Conservation (phyloP, 169 alveolate genomes). For the Cryptosporidium tyzzeri region DNA sequence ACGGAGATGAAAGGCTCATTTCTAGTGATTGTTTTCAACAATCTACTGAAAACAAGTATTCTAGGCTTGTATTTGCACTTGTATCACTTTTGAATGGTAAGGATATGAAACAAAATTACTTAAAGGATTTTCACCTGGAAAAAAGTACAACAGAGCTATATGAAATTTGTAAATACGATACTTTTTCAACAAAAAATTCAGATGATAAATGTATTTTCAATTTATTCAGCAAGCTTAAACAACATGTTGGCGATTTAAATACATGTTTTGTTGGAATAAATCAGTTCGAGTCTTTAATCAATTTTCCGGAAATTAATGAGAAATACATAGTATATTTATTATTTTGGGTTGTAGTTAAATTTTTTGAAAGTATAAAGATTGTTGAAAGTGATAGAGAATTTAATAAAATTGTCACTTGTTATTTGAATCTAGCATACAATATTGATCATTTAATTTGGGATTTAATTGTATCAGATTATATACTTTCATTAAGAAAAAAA, state of each 20-base stretch:
- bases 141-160: background rate
- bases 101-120: background rate
- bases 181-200: background rate
- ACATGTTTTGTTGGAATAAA: background rate
- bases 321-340: background rate
- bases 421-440: slow-evolving; percentile 39
- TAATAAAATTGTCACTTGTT: background rate
- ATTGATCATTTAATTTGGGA: slow-evolving; percentile 62
- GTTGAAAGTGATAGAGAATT: background rate
- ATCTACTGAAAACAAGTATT: slow-evolving; percentile 21
- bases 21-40: slow-evolving; percentile 1
- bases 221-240: background rate
- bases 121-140: slow-evolving; percentile 34
- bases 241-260: background rate
- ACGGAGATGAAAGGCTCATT: background rate
- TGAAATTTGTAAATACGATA: background rate
- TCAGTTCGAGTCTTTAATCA: background rate
- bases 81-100: background rate
- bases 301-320: background rate
- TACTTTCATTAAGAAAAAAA: slow-evolving; percentile 9
- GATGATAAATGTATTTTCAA: background rate
- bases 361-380: background rate
- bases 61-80: slow-evolving; percentile 28
- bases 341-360: slow-evolving; percentile 24
- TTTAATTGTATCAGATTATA: slow-evolving; percentile 21